Evolutionary conservation across 495 filamentous ascomycete species (phyloP).

Genomic region (Sordaria brevicollis): DNA sequence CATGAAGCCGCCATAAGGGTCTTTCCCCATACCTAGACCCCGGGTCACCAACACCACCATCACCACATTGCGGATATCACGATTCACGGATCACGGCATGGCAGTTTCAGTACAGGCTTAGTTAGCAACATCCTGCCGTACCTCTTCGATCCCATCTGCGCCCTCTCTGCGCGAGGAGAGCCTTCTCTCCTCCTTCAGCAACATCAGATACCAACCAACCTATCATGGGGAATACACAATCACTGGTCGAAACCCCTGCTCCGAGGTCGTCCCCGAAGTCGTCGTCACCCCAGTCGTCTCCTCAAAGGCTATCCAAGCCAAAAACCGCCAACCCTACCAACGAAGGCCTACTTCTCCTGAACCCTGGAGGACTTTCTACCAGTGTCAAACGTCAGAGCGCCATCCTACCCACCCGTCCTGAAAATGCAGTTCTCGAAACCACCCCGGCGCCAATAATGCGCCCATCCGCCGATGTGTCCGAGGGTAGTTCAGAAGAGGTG

Average conservation of each 20-base stretch:
- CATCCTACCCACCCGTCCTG: constrained; percentile 10
- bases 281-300: not conserved
- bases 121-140: constrained; percentile 27
- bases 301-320: constrained; percentile 39
- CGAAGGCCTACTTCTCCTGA: constrained; percentile 31
- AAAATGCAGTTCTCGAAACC: constrained; percentile 10
- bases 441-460: constrained; percentile 3
- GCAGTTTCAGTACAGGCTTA: constrained; percentile 31
- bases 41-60: constrained; percentile 3
- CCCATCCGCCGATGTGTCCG: constrained; percentile 1
- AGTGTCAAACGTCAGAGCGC: constrained; percentile 16
- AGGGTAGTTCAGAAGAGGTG: not conserved
- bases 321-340: constrained; percentile 32
- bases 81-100: constrained; percentile 25
- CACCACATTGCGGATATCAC: not conserved
- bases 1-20: constrained; percentile 11
- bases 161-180: not conserved
- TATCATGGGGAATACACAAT: constrained; percentile 39
- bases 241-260: constrained; percentile 23
- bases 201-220: not conserved
- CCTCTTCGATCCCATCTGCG: not conserved
- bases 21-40: constrained; percentile 11
- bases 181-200: constrained; percentile 6
- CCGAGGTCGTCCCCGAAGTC: constrained; percentile 17
- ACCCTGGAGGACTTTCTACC: constrained; percentile 23